Percentiles rank a stretch among this genome's conserved stretches.
Evolutionary conservation across 495 filamentous ascomycete species (phyloP).

Genomic region (Trichoderma reesei): DNA sequence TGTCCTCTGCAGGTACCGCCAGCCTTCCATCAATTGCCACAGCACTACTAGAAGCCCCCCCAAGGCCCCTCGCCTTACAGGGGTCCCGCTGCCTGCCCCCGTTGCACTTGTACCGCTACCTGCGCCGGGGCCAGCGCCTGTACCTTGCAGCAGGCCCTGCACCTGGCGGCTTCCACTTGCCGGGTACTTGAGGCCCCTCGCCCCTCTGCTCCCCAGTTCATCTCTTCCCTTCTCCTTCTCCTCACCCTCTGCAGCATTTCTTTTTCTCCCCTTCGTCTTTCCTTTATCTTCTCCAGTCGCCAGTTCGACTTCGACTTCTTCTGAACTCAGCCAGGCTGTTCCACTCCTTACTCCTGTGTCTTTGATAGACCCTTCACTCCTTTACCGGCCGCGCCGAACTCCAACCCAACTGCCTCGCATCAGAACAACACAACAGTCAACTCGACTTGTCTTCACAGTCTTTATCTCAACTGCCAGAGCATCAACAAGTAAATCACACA

Average conservation of each 20-base stretch:
- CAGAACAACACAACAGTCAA: neutral
- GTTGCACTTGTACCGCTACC: no score
- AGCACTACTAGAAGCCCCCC: neutral
- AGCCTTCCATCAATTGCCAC: neutral
- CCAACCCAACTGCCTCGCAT: neutral
- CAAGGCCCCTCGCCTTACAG: neutral
- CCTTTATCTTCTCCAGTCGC: constrained; percentile 7
- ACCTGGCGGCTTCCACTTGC: constrained; percentile 7
- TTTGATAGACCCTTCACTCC: constrained; percentile 27
- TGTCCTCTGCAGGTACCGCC: neutral
- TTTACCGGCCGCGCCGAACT: constrained; percentile 12
- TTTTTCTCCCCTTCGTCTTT: constrained; percentile 3
- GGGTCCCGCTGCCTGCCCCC: neutral
- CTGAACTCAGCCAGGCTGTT: constrained; percentile 9
- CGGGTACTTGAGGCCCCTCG: constrained; percentile 4
- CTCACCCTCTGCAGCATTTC: neutral
- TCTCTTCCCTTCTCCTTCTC: constrained; percentile 10
- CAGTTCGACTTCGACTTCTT: constrained; percentile 2
- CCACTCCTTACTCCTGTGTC: constrained; percentile 23
- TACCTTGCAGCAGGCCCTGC: constrained; percentile 4
- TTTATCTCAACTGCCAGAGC: neutral
- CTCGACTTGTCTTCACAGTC: constrained; percentile 6
- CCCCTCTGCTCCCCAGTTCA: constrained; percentile 4
- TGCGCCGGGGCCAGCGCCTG: neutral
- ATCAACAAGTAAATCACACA: neutral